Evolutionary conservation across 192 early-diverging fungal species (phyloP), one percentile per base, ranked within the genome.

Genomic region (Chytriomyces confervae): DNA sequence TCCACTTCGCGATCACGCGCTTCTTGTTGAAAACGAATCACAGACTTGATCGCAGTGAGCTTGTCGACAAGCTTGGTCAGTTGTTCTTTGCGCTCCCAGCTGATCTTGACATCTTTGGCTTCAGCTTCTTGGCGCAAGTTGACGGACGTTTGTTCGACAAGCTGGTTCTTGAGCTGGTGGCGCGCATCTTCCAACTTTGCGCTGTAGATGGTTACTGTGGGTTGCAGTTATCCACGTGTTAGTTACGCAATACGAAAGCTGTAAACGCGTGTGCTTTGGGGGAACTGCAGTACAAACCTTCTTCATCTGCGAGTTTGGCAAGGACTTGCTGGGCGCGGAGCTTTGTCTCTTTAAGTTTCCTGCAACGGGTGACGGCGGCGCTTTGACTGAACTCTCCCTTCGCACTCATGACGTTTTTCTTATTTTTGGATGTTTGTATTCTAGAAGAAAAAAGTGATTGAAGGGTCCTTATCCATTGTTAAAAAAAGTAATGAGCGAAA

Each of bases 301-400:
- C 77, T 0, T 79, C 77, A 50, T 79, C 77, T 10, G 77, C 77
- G 36, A 79, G 77, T 49, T 71, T 72, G 63, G 70, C 77, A 18
- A 79, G 36, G 62, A 46, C 66, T 36, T 69, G 44, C 49, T 72
- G 77, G 11, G 77, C 77, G 47, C 72, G 72, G 24, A 79, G 70
- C 70, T 79, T 79, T 8, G 46, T 8, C 50, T 79, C 77, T 27
- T 72, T 71, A 6, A 79, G 24, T 27, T 66, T 79, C 24, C 64
- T 27, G 62, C 70, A 72, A n/a, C 77, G 69, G 7, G 64, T 67
- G 44, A 76, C 75, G 27, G 75, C 45, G 5, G 62, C 75, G 47
- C 48, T 67, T 49, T 76, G 75, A 20, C 50, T 67, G 64, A 76
- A 76, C 61, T 71, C 57, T 18, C 7, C 50, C 50, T 67, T 23